A percentile compares a stretch with the other conserved stretches of the same genome.
phyloP scores from a whole-genome alignment of 1,139 yeast species.

The Scheffersomyces titani region DNA sequence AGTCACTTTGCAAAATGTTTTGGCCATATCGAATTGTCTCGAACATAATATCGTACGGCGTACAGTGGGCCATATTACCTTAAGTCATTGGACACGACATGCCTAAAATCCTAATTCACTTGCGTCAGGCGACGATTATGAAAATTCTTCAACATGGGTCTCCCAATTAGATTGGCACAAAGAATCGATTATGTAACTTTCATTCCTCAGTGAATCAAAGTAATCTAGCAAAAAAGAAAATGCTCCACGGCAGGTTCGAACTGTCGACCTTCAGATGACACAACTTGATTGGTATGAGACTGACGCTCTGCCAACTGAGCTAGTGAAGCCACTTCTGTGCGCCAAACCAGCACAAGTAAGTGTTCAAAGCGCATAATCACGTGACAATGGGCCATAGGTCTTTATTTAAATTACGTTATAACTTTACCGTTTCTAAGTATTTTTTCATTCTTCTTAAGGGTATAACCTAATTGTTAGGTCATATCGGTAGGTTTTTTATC shows the following conservation, averaged over 20 bases:
- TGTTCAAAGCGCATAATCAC: neutral
- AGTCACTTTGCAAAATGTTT: neutral
- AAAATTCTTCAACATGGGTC: too few species aligned
- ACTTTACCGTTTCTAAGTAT: neutral
- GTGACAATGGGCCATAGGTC: neutral
- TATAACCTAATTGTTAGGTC: too few species aligned
- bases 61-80: neutral
- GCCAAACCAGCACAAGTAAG: neutral
- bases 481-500: too few species aligned
- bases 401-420: neutral
- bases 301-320: slow-evolving; percentile 56
- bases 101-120: too few species aligned
- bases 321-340: slow-evolving; percentile 32
- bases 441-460: neutral
- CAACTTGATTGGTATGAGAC: slow-evolving; percentile 39
- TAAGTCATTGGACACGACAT: too few species aligned
- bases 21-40: neutral
- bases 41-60: neutral
- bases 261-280: slow-evolving; percentile 56
- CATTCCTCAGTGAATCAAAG: too few species aligned
- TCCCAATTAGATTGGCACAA: too few species aligned
- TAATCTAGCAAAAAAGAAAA: slow-evolving; percentile 20
- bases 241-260: slow-evolving; percentile 59
- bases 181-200: too few species aligned
- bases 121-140: too few species aligned